A percentile compares a stretch with the other conserved stretches of the same genome.
Conservation (phyloP, 192 early-diverging fungal genomes). For the Mycoemilia scoparia region DNA sequence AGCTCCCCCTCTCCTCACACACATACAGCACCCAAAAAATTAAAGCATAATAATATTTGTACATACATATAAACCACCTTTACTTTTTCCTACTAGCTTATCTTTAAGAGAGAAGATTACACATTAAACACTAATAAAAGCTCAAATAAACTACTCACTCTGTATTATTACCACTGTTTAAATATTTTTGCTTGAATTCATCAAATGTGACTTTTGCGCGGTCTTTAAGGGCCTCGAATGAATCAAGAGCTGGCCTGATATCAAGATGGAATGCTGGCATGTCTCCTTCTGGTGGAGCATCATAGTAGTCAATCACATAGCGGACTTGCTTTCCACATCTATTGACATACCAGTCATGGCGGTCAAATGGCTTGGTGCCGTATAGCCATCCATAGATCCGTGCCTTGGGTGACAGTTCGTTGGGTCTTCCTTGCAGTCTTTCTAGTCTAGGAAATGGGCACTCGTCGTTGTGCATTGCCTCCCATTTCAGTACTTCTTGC, state of each 20-base stretch:
- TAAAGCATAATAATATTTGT: no score
- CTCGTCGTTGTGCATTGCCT: constrained; percentile 27
- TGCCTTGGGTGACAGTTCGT: constrained; percentile 54
- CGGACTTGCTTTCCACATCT: constrained; percentile 73
- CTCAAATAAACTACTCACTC: no score
- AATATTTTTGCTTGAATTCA: constrained; percentile 20
- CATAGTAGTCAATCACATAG: constrained; percentile 98
- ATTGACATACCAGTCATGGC: constrained; percentile 92
- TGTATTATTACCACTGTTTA: neutral
- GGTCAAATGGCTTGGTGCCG: constrained; percentile 80
- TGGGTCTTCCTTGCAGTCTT: constrained; percentile 72
- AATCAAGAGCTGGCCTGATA: constrained; percentile 86
- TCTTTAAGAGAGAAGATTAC: no score
- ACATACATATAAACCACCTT: no score
- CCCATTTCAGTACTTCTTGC: constrained; percentile 91
- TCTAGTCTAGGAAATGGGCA: constrained; percentile 47
- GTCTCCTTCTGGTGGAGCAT: constrained; percentile 47
- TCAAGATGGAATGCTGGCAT: constrained; percentile 80
- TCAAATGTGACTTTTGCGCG: constrained; percentile 42
- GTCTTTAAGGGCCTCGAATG: constrained; percentile 36
- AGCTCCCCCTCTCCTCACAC: no score
- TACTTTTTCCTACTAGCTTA: no score
- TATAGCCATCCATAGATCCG: constrained; percentile 29
- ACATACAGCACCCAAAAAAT: no score
- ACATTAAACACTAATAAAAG: no score